Evolutionary conservation across 2,329 filamentous ascomycete species (phyloP).

Genomic region (Coniochaeta ligniaria): DNA sequence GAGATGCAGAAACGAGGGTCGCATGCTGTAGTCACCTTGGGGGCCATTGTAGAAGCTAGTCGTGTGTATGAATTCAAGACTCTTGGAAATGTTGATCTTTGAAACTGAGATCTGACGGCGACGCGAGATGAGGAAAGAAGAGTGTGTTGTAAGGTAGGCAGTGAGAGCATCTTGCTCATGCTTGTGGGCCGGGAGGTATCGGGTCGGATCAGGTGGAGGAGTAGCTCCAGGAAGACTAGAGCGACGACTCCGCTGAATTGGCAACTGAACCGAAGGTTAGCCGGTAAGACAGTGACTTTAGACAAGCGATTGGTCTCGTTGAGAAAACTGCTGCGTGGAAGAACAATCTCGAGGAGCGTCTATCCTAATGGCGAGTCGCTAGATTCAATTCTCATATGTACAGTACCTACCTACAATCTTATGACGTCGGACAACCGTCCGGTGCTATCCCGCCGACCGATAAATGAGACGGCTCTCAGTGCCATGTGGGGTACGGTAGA

Average conservation of each 20-base stretch:
- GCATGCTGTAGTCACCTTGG: slow-evolving; percentile 26
- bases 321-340: not conserved
- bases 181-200: not conserved
- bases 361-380: not conserved
- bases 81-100: slow-evolving; percentile 17
- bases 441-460: not conserved
- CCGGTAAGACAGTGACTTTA: not conserved
- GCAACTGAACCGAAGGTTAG: not conserved
- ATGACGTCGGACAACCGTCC: not conserved
- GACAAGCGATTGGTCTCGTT: not conserved
- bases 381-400: too few relatives aligned
- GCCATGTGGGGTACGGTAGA: too few relatives aligned
- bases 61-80: slow-evolving; percentile 13
- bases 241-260: not conserved
- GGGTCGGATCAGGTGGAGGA: not conserved
- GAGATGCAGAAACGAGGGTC: not conserved
- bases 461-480: not conserved
- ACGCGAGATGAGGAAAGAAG: slow-evolving; percentile 15
- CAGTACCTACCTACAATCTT: too few relatives aligned
- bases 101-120: slow-evolving; percentile 18
- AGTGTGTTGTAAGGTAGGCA: slow-evolving; percentile 13
- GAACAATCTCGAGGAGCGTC: not conserved
- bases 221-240: not conserved
- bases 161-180: slow-evolving; percentile 8
- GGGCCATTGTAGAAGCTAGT: slow-evolving; percentile 37